Evolutionary conservation across 352 stramenopile species (phyloP).

Genomic region (Pythium coloratum): DNA sequence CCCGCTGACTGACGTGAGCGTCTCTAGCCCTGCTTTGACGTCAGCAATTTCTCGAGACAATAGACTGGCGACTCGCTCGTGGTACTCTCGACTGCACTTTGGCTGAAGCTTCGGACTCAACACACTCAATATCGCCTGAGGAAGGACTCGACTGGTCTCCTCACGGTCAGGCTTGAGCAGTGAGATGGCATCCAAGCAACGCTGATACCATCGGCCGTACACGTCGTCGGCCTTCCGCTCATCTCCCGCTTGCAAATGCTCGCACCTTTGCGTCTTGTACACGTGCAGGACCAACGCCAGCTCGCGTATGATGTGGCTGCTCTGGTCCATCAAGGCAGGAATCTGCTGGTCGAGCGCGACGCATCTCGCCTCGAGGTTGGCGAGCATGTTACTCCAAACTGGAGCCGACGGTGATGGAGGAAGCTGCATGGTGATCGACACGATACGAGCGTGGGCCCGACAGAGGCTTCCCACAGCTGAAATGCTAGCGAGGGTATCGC

Average conservation of each 20-base stretch:
- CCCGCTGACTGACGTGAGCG: background rate
- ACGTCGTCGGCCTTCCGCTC: constrained; percentile 4
- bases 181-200: background rate
- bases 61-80: background rate
- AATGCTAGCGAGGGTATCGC: background rate
- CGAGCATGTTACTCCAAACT: constrained; percentile 26
- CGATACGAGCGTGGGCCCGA: constrained; percentile 10
- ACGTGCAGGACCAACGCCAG: constrained; percentile 7
- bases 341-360: constrained; percentile 17
- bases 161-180: background rate
- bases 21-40: background rate
- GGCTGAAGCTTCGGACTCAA: background rate
- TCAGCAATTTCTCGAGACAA: background rate
- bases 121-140: background rate
- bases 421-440: constrained; percentile 12
- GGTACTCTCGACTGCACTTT: background rate
- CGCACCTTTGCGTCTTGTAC: constrained; percentile 3
- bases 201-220: constrained; percentile 12
- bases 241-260: background rate
- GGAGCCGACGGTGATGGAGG: constrained; percentile 13
- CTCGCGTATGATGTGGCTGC: background rate
- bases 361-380: constrained; percentile 16
- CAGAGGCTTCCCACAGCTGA: background rate
- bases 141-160: background rate
- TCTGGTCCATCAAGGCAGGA: constrained; percentile 1